Evolutionary conservation across 2,329 filamentous ascomycete genomes (phyloP), one percentile per base, ranked within the genome.

Genomic region (Colletotrichum sp.): DNA sequence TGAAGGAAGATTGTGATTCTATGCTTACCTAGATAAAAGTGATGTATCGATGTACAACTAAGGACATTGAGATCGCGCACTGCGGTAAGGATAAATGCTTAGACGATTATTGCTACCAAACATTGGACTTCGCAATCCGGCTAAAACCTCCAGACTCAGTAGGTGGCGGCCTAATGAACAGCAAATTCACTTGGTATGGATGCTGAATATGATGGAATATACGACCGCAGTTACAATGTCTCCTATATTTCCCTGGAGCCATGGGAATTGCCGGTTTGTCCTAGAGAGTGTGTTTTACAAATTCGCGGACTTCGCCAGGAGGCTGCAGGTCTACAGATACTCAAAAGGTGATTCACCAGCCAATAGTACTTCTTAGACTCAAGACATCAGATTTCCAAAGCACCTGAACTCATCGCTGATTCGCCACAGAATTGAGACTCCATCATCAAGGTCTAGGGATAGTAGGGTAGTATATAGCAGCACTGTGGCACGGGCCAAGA

Each of bases 11-110:
- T 1, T 16, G 15, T 8, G 34, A 39, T 48, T 22, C 0, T 22
- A 13, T 48, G 43, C 0, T 22, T 16, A 15, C 34, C 34, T 36
- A 10, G 43, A 13, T 6, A 48, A 22, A 22, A 48, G n/a, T 48
- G 10, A 12, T 22, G n/a, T 10, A n/a, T 48, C n/a, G 10, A 22
- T 48, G 34, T 16, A 16, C 15, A 36, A 36, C 34, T 16, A 36
- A 36, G 34, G 34, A 36, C 34, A 39, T 2, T 5, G 34, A 36
- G 34, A 36, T 36, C 34, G 18, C 6, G 43, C 43, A 48, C 18
- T 48, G n/a, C 10, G 9, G 10, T 2, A 48, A 1, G 10, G 43
- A 1, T 7, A 5, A 6, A 48, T 13, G 6, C 0, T 6, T 7
- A 48, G 18, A 48, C 6, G 6, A 48, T 3, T 48, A 2, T 48